Evolutionary conservation across 441 rosid species (phyloP).

Genomic region (Croton laevigatus): DNA sequence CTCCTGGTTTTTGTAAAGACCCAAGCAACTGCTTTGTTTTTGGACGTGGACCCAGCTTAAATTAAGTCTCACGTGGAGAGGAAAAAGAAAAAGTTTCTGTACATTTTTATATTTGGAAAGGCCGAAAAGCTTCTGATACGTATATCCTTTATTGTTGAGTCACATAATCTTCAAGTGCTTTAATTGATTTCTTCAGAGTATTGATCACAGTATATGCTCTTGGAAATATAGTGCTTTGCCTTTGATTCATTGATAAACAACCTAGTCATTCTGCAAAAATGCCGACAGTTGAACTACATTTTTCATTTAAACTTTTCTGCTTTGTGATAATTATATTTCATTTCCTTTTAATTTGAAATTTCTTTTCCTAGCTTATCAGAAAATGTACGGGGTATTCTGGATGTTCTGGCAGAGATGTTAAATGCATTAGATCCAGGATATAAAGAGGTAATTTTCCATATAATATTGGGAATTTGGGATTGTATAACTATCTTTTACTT

Average conservation of each 20-base stretch:
- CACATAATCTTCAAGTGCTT: not conserved
- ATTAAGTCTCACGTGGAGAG: not conserved
- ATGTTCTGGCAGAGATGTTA: constrained; percentile 96
- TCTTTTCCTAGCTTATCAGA: constrained; percentile 74
- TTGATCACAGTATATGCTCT: not conserved
- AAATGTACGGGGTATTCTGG: constrained; percentile 98
- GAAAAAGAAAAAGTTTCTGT: not conserved
- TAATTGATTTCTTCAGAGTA: not conserved
- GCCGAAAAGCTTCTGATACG: not conserved
- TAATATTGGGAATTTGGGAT: not conserved
- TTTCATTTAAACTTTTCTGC: constrained; percentile 11
- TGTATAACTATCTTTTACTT: not conserved
- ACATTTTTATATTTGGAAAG: not conserved
- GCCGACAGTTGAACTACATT: constrained; percentile 4
- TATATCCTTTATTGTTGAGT: not conserved
- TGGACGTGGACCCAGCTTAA: not conserved
- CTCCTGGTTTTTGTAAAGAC: not conserved
- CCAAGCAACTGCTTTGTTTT: not conserved
- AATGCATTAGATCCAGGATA: constrained; percentile 87
- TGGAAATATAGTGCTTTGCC: not conserved
- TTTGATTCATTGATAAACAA: not conserved
- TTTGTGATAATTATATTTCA: not conserved
- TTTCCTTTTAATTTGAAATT: constrained; percentile 26
- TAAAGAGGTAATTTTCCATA: constrained; percentile 62
- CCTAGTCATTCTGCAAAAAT: not conserved